Percentiles rank a stretch among this genome's conserved stretches.
Conservation (phyloP, 2,329 filamentous ascomycete species). For the Claviceps arundinis region DNA sequence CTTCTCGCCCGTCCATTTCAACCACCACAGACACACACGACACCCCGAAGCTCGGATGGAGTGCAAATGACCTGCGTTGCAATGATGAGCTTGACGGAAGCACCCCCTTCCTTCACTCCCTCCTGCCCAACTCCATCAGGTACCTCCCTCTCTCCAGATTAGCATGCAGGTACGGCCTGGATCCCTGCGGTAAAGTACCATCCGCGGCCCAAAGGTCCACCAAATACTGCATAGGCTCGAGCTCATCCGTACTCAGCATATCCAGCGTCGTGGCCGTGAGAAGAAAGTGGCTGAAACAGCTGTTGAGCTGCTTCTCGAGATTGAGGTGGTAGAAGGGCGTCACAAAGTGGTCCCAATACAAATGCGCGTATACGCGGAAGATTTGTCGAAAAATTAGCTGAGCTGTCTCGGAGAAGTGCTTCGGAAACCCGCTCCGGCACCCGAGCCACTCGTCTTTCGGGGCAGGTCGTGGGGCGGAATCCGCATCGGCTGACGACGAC, state of each 20-base stretch:
- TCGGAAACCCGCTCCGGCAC: constrained; percentile 76
- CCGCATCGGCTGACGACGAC: constrained; percentile 17
- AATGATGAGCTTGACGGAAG: not conserved
- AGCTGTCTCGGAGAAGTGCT: constrained; percentile 71
- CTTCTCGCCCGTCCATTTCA: too few relatives aligned
- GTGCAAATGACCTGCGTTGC: too few relatives aligned
- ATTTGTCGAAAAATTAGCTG: constrained; percentile 88
- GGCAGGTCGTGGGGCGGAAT: constrained; percentile 32
- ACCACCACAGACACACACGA: too few relatives aligned
- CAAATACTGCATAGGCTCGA: constrained; percentile 83
- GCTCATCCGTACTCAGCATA: constrained; percentile 68
- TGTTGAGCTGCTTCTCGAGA: constrained; percentile 63
- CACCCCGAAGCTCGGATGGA: too few relatives aligned
- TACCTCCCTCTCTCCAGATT: constrained; percentile 25
- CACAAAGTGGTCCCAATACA: constrained; percentile 86
- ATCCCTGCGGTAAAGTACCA: constrained; percentile 63
- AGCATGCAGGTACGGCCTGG: constrained; percentile 44
- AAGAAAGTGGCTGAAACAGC: constrained; percentile 70
- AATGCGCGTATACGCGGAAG: constrained; percentile 89
- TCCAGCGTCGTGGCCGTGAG: constrained; percentile 62
- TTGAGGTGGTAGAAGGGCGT: constrained; percentile 69
- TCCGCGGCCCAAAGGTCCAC: constrained; percentile 80
- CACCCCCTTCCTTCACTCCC: not conserved
- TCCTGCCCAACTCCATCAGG: constrained; percentile 5
- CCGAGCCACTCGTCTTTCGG: constrained; percentile 58